Evolutionary conservation across 2,329 filamentous ascomycete genomes (phyloP).

Genomic region (Cyphellophora europaea): DNA sequence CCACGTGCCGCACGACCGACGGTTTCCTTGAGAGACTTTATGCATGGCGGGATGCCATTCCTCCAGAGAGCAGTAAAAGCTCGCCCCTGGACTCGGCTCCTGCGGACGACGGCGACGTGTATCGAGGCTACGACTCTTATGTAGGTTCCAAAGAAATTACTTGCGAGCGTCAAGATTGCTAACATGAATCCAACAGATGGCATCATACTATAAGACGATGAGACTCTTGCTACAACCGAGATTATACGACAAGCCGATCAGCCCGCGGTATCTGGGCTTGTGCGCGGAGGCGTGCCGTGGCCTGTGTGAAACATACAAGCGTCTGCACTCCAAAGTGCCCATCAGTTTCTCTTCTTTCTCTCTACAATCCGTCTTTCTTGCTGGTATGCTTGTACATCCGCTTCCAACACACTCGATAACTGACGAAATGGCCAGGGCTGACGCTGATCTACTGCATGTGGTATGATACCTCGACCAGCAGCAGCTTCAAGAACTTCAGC

Average conservation of each 20-base stretch:
- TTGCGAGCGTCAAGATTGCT: background rate
- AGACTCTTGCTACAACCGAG: constrained; percentile 2
- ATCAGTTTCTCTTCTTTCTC: constrained; percentile 2
- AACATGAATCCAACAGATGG: constrained; percentile 3
- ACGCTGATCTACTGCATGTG: constrained; percentile 6
- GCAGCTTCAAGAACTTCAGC: background rate
- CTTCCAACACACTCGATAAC: too few species aligned
- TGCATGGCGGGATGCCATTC: constrained; percentile 4
- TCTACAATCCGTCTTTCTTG: constrained; percentile 1
- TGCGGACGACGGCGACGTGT: background rate
- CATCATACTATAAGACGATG: constrained; percentile 2
- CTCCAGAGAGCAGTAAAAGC: background rate
- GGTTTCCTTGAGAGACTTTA: constrained; percentile 2
- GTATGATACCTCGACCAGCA: background rate
- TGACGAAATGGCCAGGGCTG: constrained; percentile 2
- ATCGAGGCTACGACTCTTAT: background rate
- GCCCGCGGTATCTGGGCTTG: background rate
- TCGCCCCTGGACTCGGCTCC: background rate
- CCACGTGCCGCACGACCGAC: constrained; percentile 1
- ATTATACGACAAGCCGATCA: background rate
- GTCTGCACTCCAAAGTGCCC: constrained; percentile 1
- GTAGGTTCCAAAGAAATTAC: background rate
- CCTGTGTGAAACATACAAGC: constrained; percentile 3
- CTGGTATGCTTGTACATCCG: constrained; percentile 1
- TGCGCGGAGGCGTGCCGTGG: constrained; percentile 1